Evolutionary conservation across 768 basidiomycete genomes (phyloP).

Genomic region (Epithele typhae): DNA sequence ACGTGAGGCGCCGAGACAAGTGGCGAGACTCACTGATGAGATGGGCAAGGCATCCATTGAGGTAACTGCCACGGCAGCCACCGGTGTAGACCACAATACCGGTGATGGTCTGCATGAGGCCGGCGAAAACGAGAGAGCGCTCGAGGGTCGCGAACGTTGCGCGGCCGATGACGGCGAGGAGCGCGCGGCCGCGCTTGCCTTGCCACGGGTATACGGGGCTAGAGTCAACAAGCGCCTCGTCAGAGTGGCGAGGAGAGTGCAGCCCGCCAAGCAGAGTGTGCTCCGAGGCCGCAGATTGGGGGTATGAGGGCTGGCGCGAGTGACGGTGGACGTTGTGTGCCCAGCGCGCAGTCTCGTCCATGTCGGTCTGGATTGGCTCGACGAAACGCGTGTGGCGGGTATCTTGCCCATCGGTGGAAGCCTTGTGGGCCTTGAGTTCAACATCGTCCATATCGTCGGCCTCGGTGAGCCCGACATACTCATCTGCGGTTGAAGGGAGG

Average conservation of each 20-base stretch:
- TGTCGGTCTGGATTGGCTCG: conserved; percentile 22
- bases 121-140: conserved; percentile 65
- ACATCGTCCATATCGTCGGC: conserved; percentile 53
- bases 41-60: conserved; percentile 87
- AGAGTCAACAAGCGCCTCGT: conserved; percentile 50
- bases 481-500: conserved; percentile 26
- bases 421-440: conserved; percentile 32
- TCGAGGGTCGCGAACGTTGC: conserved; percentile 52
- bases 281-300: conserved; percentile 45
- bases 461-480: conserved; percentile 60
- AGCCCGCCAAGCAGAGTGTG: conserved; percentile 44
- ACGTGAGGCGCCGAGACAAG: conserved; percentile 5
- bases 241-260: conserved; percentile 48
- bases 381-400: conserved; percentile 18
- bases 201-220: conserved; percentile 10
- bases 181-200: conserved; percentile 14
- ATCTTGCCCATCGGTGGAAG: conserved; percentile 3
- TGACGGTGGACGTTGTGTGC: conserved; percentile 38
- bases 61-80: conserved; percentile 72
- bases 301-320: conserved; percentile 37
- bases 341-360: conserved; percentile 46
- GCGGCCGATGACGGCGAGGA: conserved; percentile 41
- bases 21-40: conserved; percentile 66
- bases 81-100: conserved; percentile 85
- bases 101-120: conserved; percentile 56